Evolutionary conservation across 306 rosid genomes (phyloP).

Genomic region (Canavalia gladiata): DNA sequence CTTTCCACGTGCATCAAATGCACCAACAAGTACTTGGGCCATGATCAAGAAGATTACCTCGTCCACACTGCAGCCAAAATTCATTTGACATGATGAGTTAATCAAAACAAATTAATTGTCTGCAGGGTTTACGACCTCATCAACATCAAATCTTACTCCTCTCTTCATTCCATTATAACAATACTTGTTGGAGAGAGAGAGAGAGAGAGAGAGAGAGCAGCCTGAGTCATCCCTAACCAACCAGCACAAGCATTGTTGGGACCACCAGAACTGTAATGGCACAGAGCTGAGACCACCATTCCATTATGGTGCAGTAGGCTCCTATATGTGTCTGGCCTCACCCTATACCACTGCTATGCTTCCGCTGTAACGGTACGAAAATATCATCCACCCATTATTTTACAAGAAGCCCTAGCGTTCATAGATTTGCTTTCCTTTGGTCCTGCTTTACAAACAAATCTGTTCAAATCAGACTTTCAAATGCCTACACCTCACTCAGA

Average conservation of each 20-base stretch:
- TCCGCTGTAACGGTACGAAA: constrained; percentile 34
- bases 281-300: constrained; percentile 37
- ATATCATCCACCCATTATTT: constrained; percentile 37
- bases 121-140: constrained; percentile 19
- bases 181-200: constrained; percentile 18
- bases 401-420: constrained; percentile 52
- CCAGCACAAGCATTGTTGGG: constrained; percentile 44
- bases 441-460: neutral
- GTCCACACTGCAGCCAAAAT: neutral
- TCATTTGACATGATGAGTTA: neutral
- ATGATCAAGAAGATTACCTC: neutral
- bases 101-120: neutral
- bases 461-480: neutral
- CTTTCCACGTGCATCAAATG: neutral
- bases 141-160: constrained; percentile 14
- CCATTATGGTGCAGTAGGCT: constrained; percentile 40
- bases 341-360: constrained; percentile 44
- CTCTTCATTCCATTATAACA: neutral
- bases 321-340: constrained; percentile 48
- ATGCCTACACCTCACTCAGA: neutral
- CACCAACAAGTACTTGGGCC: neutral
- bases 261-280: constrained; percentile 51
- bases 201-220: neutral
- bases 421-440: constrained; percentile 31
- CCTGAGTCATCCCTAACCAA: constrained; percentile 13